Conservation (phyloP, 805 yeast genomes). For the Metschnikowia picachoensis region DNA sequence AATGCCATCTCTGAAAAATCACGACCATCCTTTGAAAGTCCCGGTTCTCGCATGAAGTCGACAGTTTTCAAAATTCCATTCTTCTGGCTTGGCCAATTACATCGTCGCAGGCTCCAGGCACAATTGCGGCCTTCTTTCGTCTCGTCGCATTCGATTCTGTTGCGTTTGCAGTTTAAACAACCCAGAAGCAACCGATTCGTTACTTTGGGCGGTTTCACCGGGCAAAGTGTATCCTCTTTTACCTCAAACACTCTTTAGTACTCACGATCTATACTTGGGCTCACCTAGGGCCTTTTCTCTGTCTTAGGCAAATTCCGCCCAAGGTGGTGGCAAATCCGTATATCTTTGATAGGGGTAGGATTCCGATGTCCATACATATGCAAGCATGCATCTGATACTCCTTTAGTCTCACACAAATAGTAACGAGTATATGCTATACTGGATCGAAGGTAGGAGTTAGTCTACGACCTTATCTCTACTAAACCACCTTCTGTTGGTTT, state of each 20-base stretch:
- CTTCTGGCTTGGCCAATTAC: slow-evolving; percentile 7
- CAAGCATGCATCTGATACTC: too few species aligned
- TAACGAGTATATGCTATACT: too few species aligned
- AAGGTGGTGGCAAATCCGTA: too few species aligned
- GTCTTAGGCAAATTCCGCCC: not conserved
- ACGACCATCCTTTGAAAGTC: not conserved
- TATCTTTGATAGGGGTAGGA: too few species aligned
- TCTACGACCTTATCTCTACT: too few species aligned
- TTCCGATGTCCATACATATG: too few species aligned
- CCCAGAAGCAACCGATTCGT: slow-evolving; percentile 10
- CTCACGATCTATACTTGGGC: slow-evolving; percentile 6
- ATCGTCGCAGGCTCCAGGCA: slow-evolving; percentile 4
- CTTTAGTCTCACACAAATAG: too few species aligned
- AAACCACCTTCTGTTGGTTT: too few species aligned
- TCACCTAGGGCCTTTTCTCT: not conserved
- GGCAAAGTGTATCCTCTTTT: not conserved
- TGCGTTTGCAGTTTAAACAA: slow-evolving; percentile 14
- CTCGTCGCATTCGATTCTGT: slow-evolving; percentile 17
- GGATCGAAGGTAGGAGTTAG: too few species aligned
- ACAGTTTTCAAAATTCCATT: not conserved
- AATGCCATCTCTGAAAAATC: slow-evolving; percentile 7
- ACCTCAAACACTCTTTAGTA: slow-evolving; percentile 11
- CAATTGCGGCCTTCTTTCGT: slow-evolving; percentile 11
- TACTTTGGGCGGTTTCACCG: slow-evolving; percentile 2
- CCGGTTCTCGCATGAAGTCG: not conserved